Evolutionary conservation across 768 basidiomycete species (phyloP), one percentile per base, ranked within the genome.

Genomic region (Tephrocybe sp.): DNA sequence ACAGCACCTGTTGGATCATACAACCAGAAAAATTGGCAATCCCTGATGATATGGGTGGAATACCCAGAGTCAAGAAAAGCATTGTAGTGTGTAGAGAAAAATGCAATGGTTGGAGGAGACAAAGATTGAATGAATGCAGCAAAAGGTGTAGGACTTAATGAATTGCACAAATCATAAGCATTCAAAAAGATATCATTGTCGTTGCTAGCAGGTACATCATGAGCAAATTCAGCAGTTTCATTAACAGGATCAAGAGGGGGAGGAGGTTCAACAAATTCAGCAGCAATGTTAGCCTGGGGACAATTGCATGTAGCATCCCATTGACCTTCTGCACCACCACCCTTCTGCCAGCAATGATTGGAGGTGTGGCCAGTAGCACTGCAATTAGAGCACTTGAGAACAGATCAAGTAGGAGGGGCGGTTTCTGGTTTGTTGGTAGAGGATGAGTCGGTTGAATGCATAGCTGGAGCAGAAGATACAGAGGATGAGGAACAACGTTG

Each of bases 21-120:
- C 0, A 54, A 24, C 32, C 52, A 58, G 37, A 68, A 67, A 3
- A 47, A n/a, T 0, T 21, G 14, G 1, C 45, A 28, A 30, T 65
- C 58, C 1, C 25, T 11, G 24, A 67, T 46, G 12, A 66, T 50
- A 23, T 65, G 62, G 8, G 57, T 46, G 0, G 53, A 61, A 15
- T 55, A 59, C 0, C 65, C 66, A 12, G 61, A 65, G 25, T 68
- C 62, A 0, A 63, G 45, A n/a, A 61, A 26, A 10, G 52, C 30
- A n/a, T 56, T 50, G 34, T 47, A 57, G 1, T 20, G 20, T 15
- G 12, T 18, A 21, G 23, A 1, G 18, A 51, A 17, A 3, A 46
- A 51, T 2, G 44, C 41, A 2, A 54, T 17, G 3, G 36, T 36
- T 6, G 37, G 15, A 8, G 42, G 47, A 11, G 34, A 12, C 3